Conservation (phyloP, 1,139 yeast species). For the Casaregolazyma lundiana region DNA sequence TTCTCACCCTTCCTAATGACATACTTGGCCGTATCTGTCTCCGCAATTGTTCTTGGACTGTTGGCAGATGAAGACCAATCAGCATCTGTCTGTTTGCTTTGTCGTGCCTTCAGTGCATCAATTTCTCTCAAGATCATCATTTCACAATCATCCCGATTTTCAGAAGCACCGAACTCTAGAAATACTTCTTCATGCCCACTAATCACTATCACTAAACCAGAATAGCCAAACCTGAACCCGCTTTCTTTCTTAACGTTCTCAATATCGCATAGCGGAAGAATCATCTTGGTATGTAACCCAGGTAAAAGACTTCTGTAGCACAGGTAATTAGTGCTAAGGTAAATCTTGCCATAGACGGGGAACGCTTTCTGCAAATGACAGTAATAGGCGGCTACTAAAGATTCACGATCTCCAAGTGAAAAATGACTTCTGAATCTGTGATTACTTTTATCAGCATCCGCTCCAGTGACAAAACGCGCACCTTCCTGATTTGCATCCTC, state of each 20-base stretch:
- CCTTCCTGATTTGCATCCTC: constrained; percentile 18
- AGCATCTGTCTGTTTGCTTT: background rate
- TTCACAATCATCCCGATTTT: constrained; percentile 71
- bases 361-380: constrained; percentile 65
- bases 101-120: constrained; percentile 37
- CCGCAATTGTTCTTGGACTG: constrained; percentile 3
- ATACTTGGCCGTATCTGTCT: constrained; percentile 7
- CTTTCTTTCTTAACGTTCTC: constrained; percentile 63
- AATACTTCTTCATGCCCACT: constrained; percentile 72
- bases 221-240: constrained; percentile 62
- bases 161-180: constrained; percentile 66
- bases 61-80: background rate
- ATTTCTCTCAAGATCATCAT: constrained; percentile 47
- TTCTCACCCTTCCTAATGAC: constrained; percentile 2
- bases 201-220: constrained; percentile 62
- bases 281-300: constrained; percentile 75
- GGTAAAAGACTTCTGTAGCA: constrained; percentile 80
- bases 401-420: constrained; percentile 50
- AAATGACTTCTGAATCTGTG: constrained; percentile 60
- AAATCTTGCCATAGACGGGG: constrained; percentile 80
- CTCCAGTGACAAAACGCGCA: constrained; percentile 38
- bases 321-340: constrained; percentile 58
- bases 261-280: constrained; percentile 70
- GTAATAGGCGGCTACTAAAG: constrained; percentile 63
- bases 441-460: constrained; percentile 45